These are phyloP conservation scores for Glycyrrhiza uralensis DNA, from an alignment of 306 rosid species.

Conservation along the genomic window DNA sequence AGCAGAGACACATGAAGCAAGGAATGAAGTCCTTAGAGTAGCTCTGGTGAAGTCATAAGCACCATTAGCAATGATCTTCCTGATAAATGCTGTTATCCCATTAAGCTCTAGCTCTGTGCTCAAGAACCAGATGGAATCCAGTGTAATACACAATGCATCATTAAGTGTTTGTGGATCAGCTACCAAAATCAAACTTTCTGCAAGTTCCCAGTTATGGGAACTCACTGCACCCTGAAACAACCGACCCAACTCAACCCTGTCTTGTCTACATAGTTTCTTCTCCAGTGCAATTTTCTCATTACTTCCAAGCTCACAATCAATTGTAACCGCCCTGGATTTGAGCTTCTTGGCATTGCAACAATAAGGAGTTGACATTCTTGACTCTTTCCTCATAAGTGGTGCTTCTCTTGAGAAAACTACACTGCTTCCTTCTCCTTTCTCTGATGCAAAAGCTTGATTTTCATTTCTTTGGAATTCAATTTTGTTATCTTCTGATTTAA, in stretches of 20 bases:
- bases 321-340: slow-evolving; percentile 35
- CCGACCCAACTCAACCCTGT: slow-evolving; percentile 73
- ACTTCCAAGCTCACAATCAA: slow-evolving; percentile 38
- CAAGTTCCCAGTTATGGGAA: slow-evolving; percentile 79
- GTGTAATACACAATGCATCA: slow-evolving; percentile 75
- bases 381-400: slow-evolving; percentile 45
- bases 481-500: slow-evolving; percentile 40
- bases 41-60: slow-evolving; percentile 89
- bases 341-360: slow-evolving; percentile 53
- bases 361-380: slow-evolving; percentile 35
- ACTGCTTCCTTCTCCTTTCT: slow-evolving; percentile 55
- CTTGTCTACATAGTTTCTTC: slow-evolving; percentile 70
- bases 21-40: slow-evolving; percentile 78
- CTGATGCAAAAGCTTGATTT: slow-evolving; percentile 41
- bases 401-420: slow-evolving; percentile 59
- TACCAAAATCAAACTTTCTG: slow-evolving; percentile 63
- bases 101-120: slow-evolving; percentile 58
- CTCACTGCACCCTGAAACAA: slow-evolving; percentile 74
- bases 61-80: slow-evolving; percentile 64
- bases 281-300: slow-evolving; percentile 48
- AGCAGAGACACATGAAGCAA: slow-evolving; percentile 91
- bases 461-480: slow-evolving; percentile 38
- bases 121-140: slow-evolving; percentile 91
- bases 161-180: slow-evolving; percentile 81
- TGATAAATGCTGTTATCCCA: slow-evolving; percentile 58